A percentile compares a stretch with the other conserved stretches of the same genome.
phyloP scores from a whole-genome alignment of 1,284 basidiomycete species.

The Neonothopanus nambi region DNA sequence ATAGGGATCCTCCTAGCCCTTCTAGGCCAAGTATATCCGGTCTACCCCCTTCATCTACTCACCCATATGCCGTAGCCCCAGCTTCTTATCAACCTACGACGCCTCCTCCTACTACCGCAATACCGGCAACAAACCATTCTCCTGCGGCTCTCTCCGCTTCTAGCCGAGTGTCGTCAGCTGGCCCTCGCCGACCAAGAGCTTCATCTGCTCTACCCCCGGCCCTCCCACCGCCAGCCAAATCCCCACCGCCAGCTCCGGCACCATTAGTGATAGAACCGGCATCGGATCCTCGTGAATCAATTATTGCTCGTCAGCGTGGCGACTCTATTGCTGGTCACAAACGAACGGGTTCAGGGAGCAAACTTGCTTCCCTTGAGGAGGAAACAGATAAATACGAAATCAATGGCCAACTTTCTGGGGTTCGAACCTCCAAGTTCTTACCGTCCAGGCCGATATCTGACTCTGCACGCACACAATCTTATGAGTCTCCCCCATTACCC shows the following conservation, averaged over 20 bases:
- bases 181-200: slow-evolving; percentile 46
- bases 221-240: slow-evolving; percentile 60
- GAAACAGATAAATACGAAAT: slow-evolving; percentile 46
- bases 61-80: slow-evolving; percentile 31
- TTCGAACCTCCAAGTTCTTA: slow-evolving; percentile 10
- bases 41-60: slow-evolving; percentile 17
- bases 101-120: slow-evolving; percentile 22
- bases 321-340: slow-evolving; percentile 49
- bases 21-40: slow-evolving; percentile 28
- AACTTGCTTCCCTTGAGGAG: slow-evolving; percentile 61
- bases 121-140: slow-evolving; percentile 23
- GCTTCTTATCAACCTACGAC: slow-evolving; percentile 37
- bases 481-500: slow-evolving; percentile 65
- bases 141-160: slow-evolving; percentile 22
- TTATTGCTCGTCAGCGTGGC: slow-evolving; percentile 42
- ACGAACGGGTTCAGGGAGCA: slow-evolving; percentile 56
- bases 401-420: slow-evolving; percentile 17
- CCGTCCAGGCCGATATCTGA: too few species aligned
- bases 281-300: slow-evolving; percentile 27
- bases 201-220: slow-evolving; percentile 64
- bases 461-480: slow-evolving; percentile 34
- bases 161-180: slow-evolving; percentile 22
- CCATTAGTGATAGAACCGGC: slow-evolving; percentile 34
- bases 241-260: slow-evolving; percentile 62
- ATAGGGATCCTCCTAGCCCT: slow-evolving; percentile 43